Base-by-base conservation (phyloP, 2,329 filamentous ascomycete species). In the Fusarium equiseti region DNA sequence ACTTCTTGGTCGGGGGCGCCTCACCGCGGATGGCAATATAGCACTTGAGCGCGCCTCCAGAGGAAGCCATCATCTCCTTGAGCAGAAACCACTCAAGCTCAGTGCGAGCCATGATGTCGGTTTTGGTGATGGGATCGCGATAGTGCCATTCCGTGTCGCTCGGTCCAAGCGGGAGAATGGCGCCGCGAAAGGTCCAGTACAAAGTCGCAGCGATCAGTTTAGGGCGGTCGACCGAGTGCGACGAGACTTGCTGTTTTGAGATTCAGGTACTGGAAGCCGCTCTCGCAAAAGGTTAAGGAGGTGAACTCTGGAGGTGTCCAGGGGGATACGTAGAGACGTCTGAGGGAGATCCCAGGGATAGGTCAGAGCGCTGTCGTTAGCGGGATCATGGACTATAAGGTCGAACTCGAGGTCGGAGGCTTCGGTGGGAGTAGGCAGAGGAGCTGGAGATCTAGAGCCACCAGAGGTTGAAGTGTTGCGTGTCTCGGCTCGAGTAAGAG, bases 1-100 rank as follows among this genome's bases (percentile, higher is more conserved):
- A 40, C 48, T 64, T 73, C 44, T 62, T 70, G 16, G 27, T 27
- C 6, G 46, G 29, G 7, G 52, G 32, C 8, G 31, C 32, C 38
- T 76, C 72, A 5, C 74, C 70, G 12, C 68, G 67, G 26, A 77
- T 74, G n/a, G 67, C 68, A 20, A 77, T 49, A 49, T 71, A 77
- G 32, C 72, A 76, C 55, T 73, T 76, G 59, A 76, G 63, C 2
- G 72, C 66, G 5, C 74, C 75, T 29, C 55, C 55, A 8, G 73
- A 75, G 0, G 72, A 59, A 29, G 66, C 55, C 70, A 77, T 74
- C 67, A 77, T 76, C 64, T 77, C 75, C 59, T 75, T 75, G 49
- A 77, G 66, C 13, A 77, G 57, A 31, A 69, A 69, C 75, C 75
- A 77, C 50, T 77, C 75, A 13, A 68, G 43, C 59, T 77, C 75